Conservation (phyloP, 2,329 filamentous ascomycete species). For the Cladosporium sp. region DNA sequence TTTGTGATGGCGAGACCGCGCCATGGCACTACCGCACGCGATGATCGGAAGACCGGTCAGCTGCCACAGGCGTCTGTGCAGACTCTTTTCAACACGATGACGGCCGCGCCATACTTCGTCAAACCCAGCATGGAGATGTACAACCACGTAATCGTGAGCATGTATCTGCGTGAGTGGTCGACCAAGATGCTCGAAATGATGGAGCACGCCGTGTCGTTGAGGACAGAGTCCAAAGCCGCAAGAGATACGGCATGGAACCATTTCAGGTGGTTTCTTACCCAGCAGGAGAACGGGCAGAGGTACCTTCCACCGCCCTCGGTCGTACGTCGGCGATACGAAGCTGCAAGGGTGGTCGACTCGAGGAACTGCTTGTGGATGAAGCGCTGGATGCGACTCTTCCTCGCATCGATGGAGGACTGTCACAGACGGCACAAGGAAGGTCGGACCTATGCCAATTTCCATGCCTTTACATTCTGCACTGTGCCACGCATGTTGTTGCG, state of each 20-base stretch:
- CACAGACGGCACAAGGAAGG: neutral
- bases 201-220: neutral
- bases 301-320: neutral
- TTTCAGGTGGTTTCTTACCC: neutral
- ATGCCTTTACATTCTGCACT: neutral
- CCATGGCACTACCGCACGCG: conserved; percentile 31
- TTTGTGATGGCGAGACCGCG: conserved; percentile 55
- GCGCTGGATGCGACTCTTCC: conserved; percentile 33
- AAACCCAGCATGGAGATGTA: conserved; percentile 60
- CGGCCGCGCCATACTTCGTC: conserved; percentile 56
- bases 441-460: neutral
- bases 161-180: conserved; percentile 20
- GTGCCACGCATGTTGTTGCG: conserved; percentile 32
- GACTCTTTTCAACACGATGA: conserved; percentile 62
- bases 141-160: conserved; percentile 37
- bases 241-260: neutral
- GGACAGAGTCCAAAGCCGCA: neutral
- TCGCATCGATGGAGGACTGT: conserved; percentile 20
- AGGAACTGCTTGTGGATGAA: conserved; percentile 27
- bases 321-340: conserved; percentile 8
- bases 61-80: conserved; percentile 49
- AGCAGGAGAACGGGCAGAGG: neutral
- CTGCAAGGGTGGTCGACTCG: conserved; percentile 18
- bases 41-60: conserved; percentile 36
- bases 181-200: neutral